Evolutionary conservation across 495 filamentous ascomycete species (phyloP).

Genomic region (Aspergillus sclerotioniger): DNA sequence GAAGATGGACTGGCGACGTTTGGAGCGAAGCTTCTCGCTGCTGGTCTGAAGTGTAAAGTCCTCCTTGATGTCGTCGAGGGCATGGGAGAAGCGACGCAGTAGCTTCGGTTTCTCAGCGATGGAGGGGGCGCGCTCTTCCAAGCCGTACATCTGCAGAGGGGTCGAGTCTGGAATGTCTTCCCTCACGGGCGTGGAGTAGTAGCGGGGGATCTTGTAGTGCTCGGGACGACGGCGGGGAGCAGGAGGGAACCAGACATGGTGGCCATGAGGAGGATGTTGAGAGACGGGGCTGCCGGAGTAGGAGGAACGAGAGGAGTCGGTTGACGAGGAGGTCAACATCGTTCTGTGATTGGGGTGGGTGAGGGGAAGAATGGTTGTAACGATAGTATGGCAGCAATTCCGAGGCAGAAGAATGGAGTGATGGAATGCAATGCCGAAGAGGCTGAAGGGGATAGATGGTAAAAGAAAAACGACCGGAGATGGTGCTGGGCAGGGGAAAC

Average conservation of each 20-base stretch:
- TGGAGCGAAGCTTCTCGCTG: slow-evolving; percentile 25
- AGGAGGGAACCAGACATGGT: slow-evolving; percentile 28
- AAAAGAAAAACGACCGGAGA: background rate
- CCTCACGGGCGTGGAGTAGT: slow-evolving; percentile 41
- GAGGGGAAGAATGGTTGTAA: background rate
- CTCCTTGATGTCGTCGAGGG: slow-evolving; percentile 43
- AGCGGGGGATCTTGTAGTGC: slow-evolving; percentile 34
- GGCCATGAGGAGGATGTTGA: slow-evolving; percentile 27
- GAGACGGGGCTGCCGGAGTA: slow-evolving; percentile 32
- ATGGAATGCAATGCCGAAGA: background rate
- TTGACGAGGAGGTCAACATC: slow-evolving; percentile 32
- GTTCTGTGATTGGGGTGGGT: background rate
- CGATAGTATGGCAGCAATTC: background rate
- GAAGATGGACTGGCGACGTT: slow-evolving; percentile 34
- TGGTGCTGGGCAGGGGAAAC: slow-evolving; percentile 3
- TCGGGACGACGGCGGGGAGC: slow-evolving; percentile 27
- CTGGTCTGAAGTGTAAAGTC: slow-evolving; percentile 32
- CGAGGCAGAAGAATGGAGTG: background rate
- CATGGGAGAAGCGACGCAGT: slow-evolving; percentile 40
- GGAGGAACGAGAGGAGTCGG: slow-evolving; percentile 30
- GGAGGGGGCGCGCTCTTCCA: slow-evolving; percentile 39
- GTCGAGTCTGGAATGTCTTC: slow-evolving; percentile 32
- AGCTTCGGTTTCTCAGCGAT: slow-evolving; percentile 33
- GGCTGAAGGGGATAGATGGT: slow-evolving; percentile 2
- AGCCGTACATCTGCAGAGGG: slow-evolving; percentile 38